Percentiles rank a stretch among this genome's conserved stretches.
Conservation (phyloP, 2,329 filamentous ascomycete species). For the Phoma sp. region DNA sequence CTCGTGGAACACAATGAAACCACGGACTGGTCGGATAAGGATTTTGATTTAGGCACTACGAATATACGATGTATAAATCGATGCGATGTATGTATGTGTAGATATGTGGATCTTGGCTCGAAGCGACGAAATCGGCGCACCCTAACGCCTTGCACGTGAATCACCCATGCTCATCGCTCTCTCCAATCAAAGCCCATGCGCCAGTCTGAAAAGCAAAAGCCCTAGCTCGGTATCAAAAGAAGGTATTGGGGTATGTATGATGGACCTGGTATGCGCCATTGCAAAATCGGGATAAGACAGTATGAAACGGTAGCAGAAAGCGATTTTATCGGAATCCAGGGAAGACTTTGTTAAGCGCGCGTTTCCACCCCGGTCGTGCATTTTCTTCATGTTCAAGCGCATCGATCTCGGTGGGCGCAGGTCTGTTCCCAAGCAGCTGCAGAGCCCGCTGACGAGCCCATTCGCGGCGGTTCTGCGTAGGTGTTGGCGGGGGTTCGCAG, state of each 20-base stretch:
- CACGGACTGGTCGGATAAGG: too few relatives aligned
- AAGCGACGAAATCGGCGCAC: too few relatives aligned
- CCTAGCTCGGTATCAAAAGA: background rate
- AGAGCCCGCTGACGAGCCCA: constrained; percentile 55
- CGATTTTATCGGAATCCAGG: constrained; percentile 35
- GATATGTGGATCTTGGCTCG: too few relatives aligned
- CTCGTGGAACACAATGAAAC: too few relatives aligned
- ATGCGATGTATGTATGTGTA: too few relatives aligned
- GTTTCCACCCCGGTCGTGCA: constrained; percentile 35
- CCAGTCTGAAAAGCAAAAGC: background rate
- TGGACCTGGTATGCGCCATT: background rate
- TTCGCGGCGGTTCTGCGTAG: constrained; percentile 46
- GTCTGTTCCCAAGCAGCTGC: constrained; percentile 49
- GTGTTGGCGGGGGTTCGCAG: background rate
- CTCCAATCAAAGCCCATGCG: background rate
- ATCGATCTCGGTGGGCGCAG: constrained; percentile 20
- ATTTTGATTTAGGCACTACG: too few relatives aligned
- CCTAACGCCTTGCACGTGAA: too few relatives aligned
- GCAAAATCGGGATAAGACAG: too few relatives aligned
- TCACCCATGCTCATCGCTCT: too few relatives aligned
- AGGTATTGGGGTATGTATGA: background rate
- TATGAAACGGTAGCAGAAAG: too few relatives aligned
- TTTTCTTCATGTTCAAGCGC: constrained; percentile 18
- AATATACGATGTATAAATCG: too few relatives aligned
- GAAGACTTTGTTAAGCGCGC: constrained; percentile 41